Base-by-base conservation (phyloP, 2,329 filamentous ascomycete species). In the Diaporthe sp. region DNA sequence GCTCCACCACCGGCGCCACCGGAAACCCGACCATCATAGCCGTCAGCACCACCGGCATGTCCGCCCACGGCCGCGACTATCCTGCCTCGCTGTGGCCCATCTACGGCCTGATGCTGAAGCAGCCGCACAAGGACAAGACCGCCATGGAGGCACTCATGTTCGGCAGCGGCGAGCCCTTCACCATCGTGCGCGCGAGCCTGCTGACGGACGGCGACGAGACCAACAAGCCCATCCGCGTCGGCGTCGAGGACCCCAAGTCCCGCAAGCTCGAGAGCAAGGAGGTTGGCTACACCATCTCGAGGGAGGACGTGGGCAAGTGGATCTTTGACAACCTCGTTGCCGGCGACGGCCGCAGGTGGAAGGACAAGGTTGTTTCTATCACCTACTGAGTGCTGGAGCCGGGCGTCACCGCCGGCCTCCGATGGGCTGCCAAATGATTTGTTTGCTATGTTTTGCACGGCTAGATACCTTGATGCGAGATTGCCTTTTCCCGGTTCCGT, bases 271-370 rank as follows among this genome's bases (percentile, higher is more conserved):
- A 86, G 78, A 82, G 80, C 0, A 76, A 79, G 49, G 86, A 81
- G 4, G 79, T 88, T 4, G 88, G 88, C 6, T 89, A 88, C 73
- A 83, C 82, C 1, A 88, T 90, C 62, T 85, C 83, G 10, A 79
- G 87, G 49, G 85, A 86, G 75, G 88, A 89, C 75, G 83, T 86
- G 4, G 88, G 88, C 0, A 81, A 79, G 73, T 90, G 88, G 86
- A 81, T 89, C 12, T 87, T 84, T 34, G 80, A 87, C 67, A 84
- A 86, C 22, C 57, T 85, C 37, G 53, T 88, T 5, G 13, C 79
- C 39, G 73, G 74, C 19, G 78, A 73, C 37, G 77, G 77, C 1
- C 57, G 59, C 3, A 79, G 76, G 49, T 87, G 84, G 57, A 19
- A 78, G 25, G 79, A 81, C 31, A 88, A 85, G 81, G 82, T 83